Percentiles rank a stretch among this genome's conserved stretches.
Conservation (phyloP, 169 alveolate genomes). For the Eimeria zaria region DNA sequence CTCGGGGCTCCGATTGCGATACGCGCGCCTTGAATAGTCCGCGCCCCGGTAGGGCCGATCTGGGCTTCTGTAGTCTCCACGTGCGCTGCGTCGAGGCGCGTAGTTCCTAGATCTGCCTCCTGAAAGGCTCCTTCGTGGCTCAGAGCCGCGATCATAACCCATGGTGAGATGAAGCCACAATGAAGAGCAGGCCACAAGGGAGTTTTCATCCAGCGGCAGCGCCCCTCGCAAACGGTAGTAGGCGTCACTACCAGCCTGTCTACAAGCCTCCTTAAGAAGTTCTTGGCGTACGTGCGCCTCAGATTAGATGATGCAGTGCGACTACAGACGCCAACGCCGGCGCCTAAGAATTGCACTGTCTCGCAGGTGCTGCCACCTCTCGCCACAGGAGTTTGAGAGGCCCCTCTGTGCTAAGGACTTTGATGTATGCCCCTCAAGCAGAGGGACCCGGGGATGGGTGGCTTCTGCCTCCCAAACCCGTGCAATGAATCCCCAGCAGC, state of each 20-base stretch:
- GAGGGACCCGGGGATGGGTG: no score
- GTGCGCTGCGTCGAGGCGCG: slow-evolving; percentile 58
- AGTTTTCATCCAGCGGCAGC: slow-evolving; percentile 2
- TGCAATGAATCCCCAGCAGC: neutral
- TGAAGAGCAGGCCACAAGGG: neutral
- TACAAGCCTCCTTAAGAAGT: neutral
- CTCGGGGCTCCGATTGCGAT: slow-evolving; percentile 56
- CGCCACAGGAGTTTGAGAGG: neutral
- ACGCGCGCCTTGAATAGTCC: slow-evolving; percentile 39
- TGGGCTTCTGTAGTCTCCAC: slow-evolving; percentile 65
- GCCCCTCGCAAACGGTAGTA: neutral
- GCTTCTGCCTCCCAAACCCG: slow-evolving; percentile 6
- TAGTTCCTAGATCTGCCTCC: slow-evolving; percentile 52
- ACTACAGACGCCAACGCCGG: neutral
- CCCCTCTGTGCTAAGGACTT: neutral
- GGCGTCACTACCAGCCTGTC: neutral
- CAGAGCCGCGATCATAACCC: slow-evolving; percentile 73
- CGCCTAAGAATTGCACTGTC: neutral
- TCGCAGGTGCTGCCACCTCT: neutral
- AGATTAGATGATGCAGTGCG: neutral
- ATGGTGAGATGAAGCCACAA: slow-evolving; percentile 14
- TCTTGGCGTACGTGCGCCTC: neutral
- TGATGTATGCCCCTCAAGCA: neutral
- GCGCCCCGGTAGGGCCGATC: slow-evolving; percentile 51
- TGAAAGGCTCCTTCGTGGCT: slow-evolving; percentile 71